Conservation (phyloP, 2,329 filamentous ascomycete genomes). For the Tolypocladium ovalisporum region DNA sequence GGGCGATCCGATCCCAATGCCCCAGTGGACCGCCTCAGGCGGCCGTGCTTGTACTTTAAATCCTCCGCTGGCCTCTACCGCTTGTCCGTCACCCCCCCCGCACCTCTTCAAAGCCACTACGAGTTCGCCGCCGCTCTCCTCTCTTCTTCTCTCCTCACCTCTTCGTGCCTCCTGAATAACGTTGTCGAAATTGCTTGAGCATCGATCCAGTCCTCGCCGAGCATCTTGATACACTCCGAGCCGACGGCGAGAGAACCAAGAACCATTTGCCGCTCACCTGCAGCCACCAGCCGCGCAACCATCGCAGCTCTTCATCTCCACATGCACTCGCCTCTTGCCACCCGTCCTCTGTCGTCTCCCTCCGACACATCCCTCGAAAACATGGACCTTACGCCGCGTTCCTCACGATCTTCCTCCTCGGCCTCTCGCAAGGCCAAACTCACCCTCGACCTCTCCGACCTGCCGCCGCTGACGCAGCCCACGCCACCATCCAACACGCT, state of each 20-base stretch:
- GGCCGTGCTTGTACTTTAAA: background rate
- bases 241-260: background rate
- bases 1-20: background rate
- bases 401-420: slow-evolving; percentile 33
- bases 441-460: slow-evolving; percentile 61
- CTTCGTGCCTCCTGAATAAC: background rate
- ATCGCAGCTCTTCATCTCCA: background rate
- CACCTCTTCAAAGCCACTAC: background rate
- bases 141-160: background rate
- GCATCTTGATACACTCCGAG: background rate
- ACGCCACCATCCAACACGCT: slow-evolving; percentile 73
- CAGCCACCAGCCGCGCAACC: background rate
- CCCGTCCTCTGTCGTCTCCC: background rate
- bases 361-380: slow-evolving; percentile 1
- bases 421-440: slow-evolving; percentile 38
- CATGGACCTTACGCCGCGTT: slow-evolving; percentile 26
- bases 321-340: background rate
- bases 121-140: background rate
- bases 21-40: background rate
- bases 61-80: background rate
- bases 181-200: background rate
- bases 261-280: background rate
- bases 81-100: background rate
- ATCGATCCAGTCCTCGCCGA: background rate
- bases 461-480: slow-evolving; percentile 61